These are phyloP conservation scores for Grigorovia transvaalensis DNA, from an alignment of 805 yeast species.

Conservation along the genomic window DNA sequence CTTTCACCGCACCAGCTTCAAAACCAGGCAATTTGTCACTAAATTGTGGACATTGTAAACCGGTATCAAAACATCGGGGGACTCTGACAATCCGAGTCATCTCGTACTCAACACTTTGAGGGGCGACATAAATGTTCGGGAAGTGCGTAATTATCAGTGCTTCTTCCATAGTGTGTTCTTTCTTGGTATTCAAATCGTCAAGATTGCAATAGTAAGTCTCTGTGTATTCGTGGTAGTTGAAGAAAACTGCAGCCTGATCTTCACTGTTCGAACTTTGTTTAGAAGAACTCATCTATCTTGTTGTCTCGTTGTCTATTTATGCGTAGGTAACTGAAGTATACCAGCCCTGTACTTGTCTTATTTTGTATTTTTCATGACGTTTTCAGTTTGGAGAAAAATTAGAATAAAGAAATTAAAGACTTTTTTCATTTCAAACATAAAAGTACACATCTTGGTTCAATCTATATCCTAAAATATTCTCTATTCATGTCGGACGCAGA, in stretches of 20 bases:
- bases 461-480: background rate
- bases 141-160: slow-evolving; percentile 52
- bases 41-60: slow-evolving; percentile 41
- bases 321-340: too few species aligned
- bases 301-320: too few species aligned
- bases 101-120: slow-evolving; percentile 21
- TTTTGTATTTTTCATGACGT: background rate
- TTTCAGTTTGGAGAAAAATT: background rate
- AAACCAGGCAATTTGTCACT: slow-evolving; percentile 45
- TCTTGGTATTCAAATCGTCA: slow-evolving; percentile 2
- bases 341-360: too few species aligned
- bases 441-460: background rate
- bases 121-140: slow-evolving; percentile 43
- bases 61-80: slow-evolving; percentile 40
- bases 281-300: background rate
- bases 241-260: slow-evolving; percentile 31
- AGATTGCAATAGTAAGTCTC: slow-evolving; percentile 26
- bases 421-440: background rate
- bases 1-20: slow-evolving; percentile 51
- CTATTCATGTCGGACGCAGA: slow-evolving; percentile 18
- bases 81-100: slow-evolving; percentile 52
- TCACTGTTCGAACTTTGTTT: background rate
- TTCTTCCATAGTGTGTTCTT: slow-evolving; percentile 24
- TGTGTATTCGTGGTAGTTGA: slow-evolving; percentile 59
- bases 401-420: too few species aligned